A percentile compares a stretch with the other conserved stretches of the same genome.
These are phyloP conservation scores for Pelagophyceae sp. DNA, from an alignment of 352 stramenopile genomes.

Conservation along the genomic window DNA sequence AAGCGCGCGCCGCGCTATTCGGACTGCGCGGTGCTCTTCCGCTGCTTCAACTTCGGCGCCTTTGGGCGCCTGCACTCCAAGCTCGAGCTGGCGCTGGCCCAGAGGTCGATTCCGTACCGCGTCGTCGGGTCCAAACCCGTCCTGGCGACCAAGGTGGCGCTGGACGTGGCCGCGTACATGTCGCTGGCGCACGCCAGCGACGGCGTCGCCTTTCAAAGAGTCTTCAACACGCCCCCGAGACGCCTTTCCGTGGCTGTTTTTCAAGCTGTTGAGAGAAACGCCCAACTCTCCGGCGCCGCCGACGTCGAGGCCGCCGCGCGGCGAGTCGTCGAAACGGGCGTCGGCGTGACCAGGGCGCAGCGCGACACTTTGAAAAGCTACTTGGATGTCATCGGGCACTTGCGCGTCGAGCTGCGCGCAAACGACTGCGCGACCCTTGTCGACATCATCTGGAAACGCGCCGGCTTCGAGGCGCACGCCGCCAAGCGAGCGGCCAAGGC, in stretches of 20 bases:
- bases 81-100: slow-evolving; percentile 22
- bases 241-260: too few relatives aligned
- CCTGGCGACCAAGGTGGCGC: slow-evolving; percentile 21
- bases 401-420: too few relatives aligned
- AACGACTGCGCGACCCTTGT: too few relatives aligned
- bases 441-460: too few relatives aligned
- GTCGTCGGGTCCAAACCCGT: slow-evolving; percentile 21
- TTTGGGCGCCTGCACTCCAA: slow-evolving; percentile 15
- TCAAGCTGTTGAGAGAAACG: too few relatives aligned
- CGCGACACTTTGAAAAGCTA: slow-evolving; percentile 21
- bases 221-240: slow-evolving; percentile 28
- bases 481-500: too few relatives aligned
- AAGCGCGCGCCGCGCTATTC: not conserved
- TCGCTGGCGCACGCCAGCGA: slow-evolving; percentile 22
- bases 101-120: slow-evolving; percentile 22
- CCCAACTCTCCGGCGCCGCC: too few relatives aligned
- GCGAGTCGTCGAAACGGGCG: slow-evolving; percentile 13
- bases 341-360: slow-evolving; percentile 19
- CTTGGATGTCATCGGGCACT: too few relatives aligned
- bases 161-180: slow-evolving; percentile 30
- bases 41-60: slow-evolving; percentile 27
- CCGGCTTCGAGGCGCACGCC: too few relatives aligned
- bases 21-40: slow-evolving; percentile 1
- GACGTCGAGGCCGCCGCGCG: slow-evolving; percentile 26
- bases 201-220: slow-evolving; percentile 23